A percentile compares a stretch with the other conserved stretches of the same genome.
Evolutionary conservation across 1,139 yeast species (phyloP).

Genomic region (Kluyveromyces sp.): DNA sequence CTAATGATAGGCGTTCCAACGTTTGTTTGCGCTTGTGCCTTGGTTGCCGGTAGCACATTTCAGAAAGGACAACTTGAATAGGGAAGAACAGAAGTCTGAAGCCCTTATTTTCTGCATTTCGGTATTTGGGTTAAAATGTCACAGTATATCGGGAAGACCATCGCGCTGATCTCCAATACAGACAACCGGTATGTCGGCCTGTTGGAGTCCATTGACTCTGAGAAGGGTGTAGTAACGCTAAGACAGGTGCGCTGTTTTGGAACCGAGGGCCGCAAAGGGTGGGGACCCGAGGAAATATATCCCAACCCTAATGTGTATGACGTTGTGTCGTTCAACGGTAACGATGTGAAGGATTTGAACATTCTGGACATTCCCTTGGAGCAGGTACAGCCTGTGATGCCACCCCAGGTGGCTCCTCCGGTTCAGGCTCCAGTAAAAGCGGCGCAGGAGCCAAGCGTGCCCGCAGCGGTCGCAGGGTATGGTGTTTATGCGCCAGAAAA

Average conservation of each 20-base stretch:
- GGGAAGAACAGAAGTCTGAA: too few relatives aligned
- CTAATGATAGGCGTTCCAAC: too few relatives aligned
- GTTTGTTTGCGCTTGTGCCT: too few relatives aligned
- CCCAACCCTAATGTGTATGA: conserved; percentile 72
- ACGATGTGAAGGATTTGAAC: conserved; percentile 83
- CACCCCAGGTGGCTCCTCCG: conserved; percentile 17
- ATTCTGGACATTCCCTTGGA: conserved; percentile 54
- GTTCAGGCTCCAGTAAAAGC: conserved; percentile 9
- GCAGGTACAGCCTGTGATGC: conserved; percentile 31
- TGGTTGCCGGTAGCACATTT: too few relatives aligned
- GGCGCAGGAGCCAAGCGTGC: conserved; percentile 21
- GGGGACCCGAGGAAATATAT: conserved; percentile 64
- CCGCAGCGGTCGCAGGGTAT: conserved; percentile 32
- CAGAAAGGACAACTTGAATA: too few relatives aligned
- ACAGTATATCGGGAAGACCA: conserved; percentile 86
- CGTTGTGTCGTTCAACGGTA: conserved; percentile 80
- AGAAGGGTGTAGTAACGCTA: conserved; percentile 84
- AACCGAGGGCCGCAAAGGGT: conserved; percentile 83
- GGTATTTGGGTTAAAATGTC: conserved; percentile 47
- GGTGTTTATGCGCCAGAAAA: conserved; percentile 31
- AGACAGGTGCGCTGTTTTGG: conserved; percentile 80
- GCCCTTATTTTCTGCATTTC: too few relatives aligned
- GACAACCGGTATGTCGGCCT: conserved; percentile 85
- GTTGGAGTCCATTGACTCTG: conserved; percentile 81
- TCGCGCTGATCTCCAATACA: conserved; percentile 79